phyloP scores from a whole-genome alignment of 345 rosid species.

The Garcia nutans region DNA sequence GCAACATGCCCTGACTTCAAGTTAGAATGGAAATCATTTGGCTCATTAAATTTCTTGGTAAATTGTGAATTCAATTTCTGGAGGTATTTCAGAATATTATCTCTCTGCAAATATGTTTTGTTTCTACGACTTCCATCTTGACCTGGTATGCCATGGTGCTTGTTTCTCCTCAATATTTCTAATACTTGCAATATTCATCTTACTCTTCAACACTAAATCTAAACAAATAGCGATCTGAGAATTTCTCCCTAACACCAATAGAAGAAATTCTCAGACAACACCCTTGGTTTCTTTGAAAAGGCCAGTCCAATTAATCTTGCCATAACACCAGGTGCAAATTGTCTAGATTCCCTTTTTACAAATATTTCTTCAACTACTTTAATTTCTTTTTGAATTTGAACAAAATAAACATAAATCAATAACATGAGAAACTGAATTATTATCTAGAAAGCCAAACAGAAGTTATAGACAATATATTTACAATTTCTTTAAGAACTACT shows the following conservation, averaged over 20 bases:
- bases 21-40: conserved; percentile 35
- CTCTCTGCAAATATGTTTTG: conserved; percentile 30
- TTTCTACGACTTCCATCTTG: conserved; percentile 16
- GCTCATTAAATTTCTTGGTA: conserved; percentile 36
- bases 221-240: conserved; percentile 16
- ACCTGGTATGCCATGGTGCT: conserved; percentile 4
- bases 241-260: conserved; percentile 45
- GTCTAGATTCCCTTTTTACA: conserved; percentile 43
- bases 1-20: conserved; percentile 18
- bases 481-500: no score
- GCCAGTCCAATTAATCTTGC: conserved; percentile 66
- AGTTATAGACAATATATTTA: no score
- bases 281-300: conserved; percentile 45
- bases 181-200: conserved; percentile 23
- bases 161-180: conserved; percentile 28
- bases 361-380: conserved; percentile 23
- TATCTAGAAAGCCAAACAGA: no score
- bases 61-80: conserved; percentile 31
- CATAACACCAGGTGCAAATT: conserved; percentile 43
- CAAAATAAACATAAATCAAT: no score
- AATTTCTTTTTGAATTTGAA: no score
- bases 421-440: no score
- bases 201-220: conserved; percentile 24
- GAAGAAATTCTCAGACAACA: conserved; percentile 61
- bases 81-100: conserved; percentile 39